Conservation (phyloP, 208 protist species). For the Crithidia bombi region DNA sequence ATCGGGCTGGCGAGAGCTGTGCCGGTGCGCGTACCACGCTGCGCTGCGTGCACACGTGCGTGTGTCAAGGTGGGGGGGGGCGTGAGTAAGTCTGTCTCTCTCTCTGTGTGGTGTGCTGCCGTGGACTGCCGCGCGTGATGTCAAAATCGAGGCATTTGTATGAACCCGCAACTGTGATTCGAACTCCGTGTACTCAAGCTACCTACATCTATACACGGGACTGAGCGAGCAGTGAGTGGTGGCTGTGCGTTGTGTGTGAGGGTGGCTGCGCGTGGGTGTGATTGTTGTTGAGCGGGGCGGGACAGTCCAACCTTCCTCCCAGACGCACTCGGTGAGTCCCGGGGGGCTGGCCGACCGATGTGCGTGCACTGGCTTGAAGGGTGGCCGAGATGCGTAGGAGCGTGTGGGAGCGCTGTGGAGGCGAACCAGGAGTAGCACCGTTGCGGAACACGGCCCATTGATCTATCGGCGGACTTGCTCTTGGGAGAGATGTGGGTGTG, state of each 20-base stretch:
- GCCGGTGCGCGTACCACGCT: background rate
- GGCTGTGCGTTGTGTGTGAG: background rate
- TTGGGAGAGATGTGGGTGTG: constrained; percentile 14
- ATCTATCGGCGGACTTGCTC: constrained; percentile 33
- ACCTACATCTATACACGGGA: constrained; percentile 53
- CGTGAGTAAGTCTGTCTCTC: background rate
- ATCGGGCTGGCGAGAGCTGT: constrained; percentile 35
- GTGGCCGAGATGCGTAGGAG: background rate
- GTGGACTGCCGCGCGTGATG: background rate
- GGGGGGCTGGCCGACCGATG: background rate
- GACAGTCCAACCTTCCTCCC: constrained; percentile 1
- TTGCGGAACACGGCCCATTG: constrained; percentile 29
- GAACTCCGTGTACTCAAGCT: constrained; percentile 57
- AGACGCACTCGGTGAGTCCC: background rate
- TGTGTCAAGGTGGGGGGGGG: background rate
- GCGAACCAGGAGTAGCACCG: constrained; percentile 33
- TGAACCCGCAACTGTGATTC: constrained; percentile 57
- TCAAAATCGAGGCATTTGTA: constrained; percentile 62
- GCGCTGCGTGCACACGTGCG: constrained; percentile 7
- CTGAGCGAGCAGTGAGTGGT: constrained; percentile 21
- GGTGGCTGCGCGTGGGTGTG: background rate
- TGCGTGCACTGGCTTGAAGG: background rate
- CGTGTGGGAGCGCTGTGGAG: background rate
- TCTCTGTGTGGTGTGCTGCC: constrained; percentile 4
- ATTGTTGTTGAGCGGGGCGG: background rate